Evolutionary conservation across 2,329 filamentous ascomycete species (phyloP), one percentile per base, ranked within the genome.

Genomic region (Clarireedia monteithiana): DNA sequence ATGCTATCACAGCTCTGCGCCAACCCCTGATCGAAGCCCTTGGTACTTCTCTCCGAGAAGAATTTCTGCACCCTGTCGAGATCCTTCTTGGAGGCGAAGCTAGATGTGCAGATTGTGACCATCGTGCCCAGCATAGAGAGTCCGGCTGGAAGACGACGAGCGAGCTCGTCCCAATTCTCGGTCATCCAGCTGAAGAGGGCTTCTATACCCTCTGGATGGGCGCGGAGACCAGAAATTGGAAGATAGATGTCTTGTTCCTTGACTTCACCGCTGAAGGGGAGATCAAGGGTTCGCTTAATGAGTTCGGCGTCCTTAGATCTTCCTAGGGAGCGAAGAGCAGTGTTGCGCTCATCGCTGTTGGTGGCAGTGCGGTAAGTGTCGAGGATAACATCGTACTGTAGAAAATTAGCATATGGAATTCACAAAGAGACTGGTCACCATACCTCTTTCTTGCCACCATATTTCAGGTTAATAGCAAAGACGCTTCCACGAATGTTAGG

Each of bases 191-290:
- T 72, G 80, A 88, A 96, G 56, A 96, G 79, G 6, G 88, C 88
- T 56, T 88, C 77, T 55, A 95, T 87, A 63, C 92, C 92, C 45
- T 84, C 83, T 6, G 83, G 75, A 68, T 95, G 89, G 53, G 81
- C 82, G 57, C 91, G 83, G 27, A 97, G 80, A 6, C 88, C 88
- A 36, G 83, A 82, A 40, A 94, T 81, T 1, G 92, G 91, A 69
- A 96, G 84, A 74, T 96, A 96, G 62, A 96, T 85, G 71, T 97
- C 92, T 72, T 96, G 92, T 62, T 88, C 90, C 77, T 95, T 95
- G 72, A 96, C 87, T 63, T 95, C 86, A 59, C 85, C 83, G 69
- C 84, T 83, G 56, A 91, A 79, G 34, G 91, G 79, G 60, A 96
- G 77, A 30, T 77, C 80, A 14, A 97, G 79, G 3, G 91, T 92